phyloP scores from a whole-genome alignment of 1,284 basidiomycete genomes.

The Chondrostereum purpureum region DNA sequence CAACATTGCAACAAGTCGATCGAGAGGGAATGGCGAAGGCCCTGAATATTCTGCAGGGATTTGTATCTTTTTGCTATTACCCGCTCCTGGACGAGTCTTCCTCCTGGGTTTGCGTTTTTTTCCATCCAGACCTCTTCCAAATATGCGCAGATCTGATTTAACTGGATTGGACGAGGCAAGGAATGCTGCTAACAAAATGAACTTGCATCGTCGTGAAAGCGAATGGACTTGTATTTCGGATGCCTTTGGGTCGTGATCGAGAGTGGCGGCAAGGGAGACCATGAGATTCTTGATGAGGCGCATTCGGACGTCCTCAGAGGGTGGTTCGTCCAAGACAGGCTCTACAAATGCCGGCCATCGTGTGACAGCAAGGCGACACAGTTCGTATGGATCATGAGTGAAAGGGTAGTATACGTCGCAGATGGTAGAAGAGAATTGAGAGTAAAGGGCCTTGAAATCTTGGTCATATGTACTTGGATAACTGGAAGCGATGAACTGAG shows the following conservation, averaged over 20 bases:
- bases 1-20: slow-evolving; percentile 79
- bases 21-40: slow-evolving; percentile 76
- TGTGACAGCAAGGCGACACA: slow-evolving; percentile 70
- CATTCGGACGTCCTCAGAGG: slow-evolving; percentile 52
- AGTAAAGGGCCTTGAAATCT: slow-evolving; percentile 51
- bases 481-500: slow-evolving; percentile 2
- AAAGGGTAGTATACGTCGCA: slow-evolving; percentile 62
- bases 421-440: slow-evolving; percentile 60
- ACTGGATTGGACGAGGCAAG: slow-evolving; percentile 84
- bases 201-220: slow-evolving; percentile 64
- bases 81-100: slow-evolving; percentile 14
- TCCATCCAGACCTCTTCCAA: slow-evolving; percentile 65
- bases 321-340: slow-evolving; percentile 48
- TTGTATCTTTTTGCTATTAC: slow-evolving; percentile 27
- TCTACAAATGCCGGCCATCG: slow-evolving; percentile 76
- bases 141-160: slow-evolving; percentile 76
- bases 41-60: slow-evolving; percentile 77
- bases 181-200: slow-evolving; percentile 76
- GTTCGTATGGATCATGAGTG: slow-evolving; percentile 60
- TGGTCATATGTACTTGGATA: slow-evolving; percentile 40
- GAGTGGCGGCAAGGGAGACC: slow-evolving; percentile 23
- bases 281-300: slow-evolving; percentile 57
- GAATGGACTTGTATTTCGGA: slow-evolving; percentile 13
- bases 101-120: slow-evolving; percentile 48
- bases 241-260: neutral